Evolutionary conservation across 371 early-diverging fungal species (phyloP), one percentile per base, ranked within the genome.

Genomic region (Vairimorpha apis): DNA sequence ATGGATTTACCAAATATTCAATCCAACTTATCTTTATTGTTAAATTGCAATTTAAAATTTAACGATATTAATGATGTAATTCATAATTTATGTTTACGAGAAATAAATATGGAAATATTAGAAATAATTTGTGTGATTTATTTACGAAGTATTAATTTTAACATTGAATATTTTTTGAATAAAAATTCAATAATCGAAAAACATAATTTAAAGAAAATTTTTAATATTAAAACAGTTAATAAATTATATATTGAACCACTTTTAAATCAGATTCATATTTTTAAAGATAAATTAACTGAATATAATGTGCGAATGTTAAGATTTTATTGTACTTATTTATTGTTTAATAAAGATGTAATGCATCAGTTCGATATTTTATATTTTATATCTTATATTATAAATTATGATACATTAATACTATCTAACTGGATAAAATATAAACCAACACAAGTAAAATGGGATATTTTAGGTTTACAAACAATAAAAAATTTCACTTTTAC

Each of bases 401-500:
- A 30, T 29, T 25, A 44, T 37, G 58, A 68, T 43, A 16, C 45
- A 2, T n/a, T 18, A 30, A 58, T 30, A 55, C 49, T 68, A 23
- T 29, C 27, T 18, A 37, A 58, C 12, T 68, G 68, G 68, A 44
- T 58, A n/a, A 68, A 23, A 13, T 58, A 56, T 18, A 44, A 27
- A 18, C 37, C 58, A 3, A 29, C 33, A 32, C 38, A 37, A 37
- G 30, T 32, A 27, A 44, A 35, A 27, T 68, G 68, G 65, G 23
- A 53, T n/a, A 25, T 60, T 49, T 25, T 72, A 18, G 29, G 37
- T 18, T 8, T 64, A 23, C 1, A 27, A 41, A 65, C 43, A 43
- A 60, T 38, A 14, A 38, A 43, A 18, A 47, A 47, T 47, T 72
- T 72, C 56, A 8, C 49, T n/a, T 49, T 65, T 23, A 72, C 53